phyloP scores from a whole-genome alignment of 139 green algal genomes.

The Chlamydomonas sphaeroides region DNA sequence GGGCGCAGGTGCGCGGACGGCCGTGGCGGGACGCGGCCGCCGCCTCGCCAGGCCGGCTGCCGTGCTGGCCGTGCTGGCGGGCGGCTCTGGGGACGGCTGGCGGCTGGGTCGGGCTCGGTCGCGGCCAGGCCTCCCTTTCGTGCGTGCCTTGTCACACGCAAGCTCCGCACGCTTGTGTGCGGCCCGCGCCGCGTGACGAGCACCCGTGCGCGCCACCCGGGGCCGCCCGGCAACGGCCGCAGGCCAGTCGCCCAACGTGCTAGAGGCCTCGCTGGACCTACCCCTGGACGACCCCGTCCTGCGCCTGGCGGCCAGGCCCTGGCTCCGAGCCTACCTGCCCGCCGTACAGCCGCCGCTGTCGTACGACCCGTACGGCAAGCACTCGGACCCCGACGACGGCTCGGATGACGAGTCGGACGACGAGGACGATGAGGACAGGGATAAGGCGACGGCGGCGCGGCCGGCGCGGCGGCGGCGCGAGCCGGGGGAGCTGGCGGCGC shows the following conservation, averaged over 20 bases:
- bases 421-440: neutral
- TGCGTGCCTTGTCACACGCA: no score
- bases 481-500: neutral
- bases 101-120: no score
- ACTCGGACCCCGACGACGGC: neutral
- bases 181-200: no score
- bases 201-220: no score
- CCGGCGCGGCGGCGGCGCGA: neutral
- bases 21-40: no score
- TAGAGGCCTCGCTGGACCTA: slow-evolving; percentile 43
- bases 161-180: no score
- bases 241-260: slow-evolving; percentile 44
- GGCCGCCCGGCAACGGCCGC: no score
- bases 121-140: no score
- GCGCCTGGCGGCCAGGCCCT: neutral
- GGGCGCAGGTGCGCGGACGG: slow-evolving; percentile 23
- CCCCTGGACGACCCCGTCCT: slow-evolving; percentile 9
- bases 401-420: neutral
- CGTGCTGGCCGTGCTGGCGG: no score
- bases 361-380: slow-evolving; percentile 9
- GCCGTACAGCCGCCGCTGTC: slow-evolving; percentile 14
- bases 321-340: slow-evolving; percentile 43
- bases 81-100: no score
- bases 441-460: neutral
- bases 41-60: no score